Conservation (phyloP, 306 rosid genomes). For the Oemleria cerasiformis region DNA sequence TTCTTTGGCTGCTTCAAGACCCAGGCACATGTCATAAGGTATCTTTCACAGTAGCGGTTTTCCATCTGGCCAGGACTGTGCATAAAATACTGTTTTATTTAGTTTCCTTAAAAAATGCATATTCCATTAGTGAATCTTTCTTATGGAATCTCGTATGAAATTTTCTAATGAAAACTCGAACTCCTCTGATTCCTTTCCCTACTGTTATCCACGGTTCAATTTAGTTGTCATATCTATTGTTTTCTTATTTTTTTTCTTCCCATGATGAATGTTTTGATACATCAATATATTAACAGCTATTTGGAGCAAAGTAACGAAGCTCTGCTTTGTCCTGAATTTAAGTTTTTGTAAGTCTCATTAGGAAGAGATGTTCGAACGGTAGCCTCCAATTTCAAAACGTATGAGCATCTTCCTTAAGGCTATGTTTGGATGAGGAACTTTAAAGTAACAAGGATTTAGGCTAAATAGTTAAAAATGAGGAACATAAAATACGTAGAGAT, state of each 20-base stretch:
- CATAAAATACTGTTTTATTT: neutral
- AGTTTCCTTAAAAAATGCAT: neutral
- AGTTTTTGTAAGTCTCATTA: neutral
- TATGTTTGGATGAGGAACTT: too few relatives aligned
- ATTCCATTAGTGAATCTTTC: neutral
- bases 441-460: too few relatives aligned
- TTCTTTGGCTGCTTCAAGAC: slow-evolving; percentile 94
- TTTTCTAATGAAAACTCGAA: neutral
- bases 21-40: slow-evolving; percentile 87
- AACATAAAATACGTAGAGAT: too few relatives aligned
- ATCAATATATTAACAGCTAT: neutral
- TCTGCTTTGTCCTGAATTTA: neutral
- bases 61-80: neutral
- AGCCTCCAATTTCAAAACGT: neutral
- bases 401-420: neutral
- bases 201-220: neutral
- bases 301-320: neutral
- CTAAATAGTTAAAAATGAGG: neutral
- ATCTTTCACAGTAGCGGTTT: slow-evolving; percentile 16
- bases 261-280: neutral
- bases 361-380: neutral
- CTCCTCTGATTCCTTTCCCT: neutral
- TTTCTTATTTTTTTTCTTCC: neutral
- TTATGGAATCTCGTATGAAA: too few relatives aligned
- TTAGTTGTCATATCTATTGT: neutral